phyloP scores from a whole-genome alignment of 1,139 yeast species.

The Debaryomycetaceae sp. region DNA sequence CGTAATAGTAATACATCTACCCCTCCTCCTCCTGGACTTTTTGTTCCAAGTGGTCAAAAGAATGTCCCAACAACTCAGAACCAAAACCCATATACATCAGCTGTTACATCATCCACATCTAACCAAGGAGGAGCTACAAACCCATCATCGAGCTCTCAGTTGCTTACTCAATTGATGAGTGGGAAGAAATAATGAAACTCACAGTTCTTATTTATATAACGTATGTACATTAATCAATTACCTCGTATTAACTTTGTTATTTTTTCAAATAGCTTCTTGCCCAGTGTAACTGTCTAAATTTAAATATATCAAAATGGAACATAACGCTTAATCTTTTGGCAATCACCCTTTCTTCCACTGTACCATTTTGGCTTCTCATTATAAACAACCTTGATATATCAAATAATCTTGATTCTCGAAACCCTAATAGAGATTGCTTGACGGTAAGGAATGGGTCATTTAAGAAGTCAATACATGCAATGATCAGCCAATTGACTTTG shows the following conservation, averaged over 20 bases:
- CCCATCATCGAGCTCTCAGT: conserved; percentile 57
- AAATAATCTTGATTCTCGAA: conserved; percentile 2
- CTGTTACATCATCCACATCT: conserved; percentile 13
- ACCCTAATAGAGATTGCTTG: not conserved
- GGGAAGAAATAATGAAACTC: conserved; percentile 45
- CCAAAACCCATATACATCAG: conserved; percentile 3
- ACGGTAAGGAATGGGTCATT: conserved; percentile 2
- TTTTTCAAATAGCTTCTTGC: not conserved
- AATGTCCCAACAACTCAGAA: not conserved
- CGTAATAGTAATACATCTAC: conserved; percentile 32
- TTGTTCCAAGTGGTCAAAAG: conserved; percentile 13
- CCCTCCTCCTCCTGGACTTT: conserved; percentile 47
- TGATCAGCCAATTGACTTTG: conserved; percentile 10
- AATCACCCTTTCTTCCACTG: conserved; percentile 4
- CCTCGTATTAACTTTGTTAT: conserved; percentile 1
- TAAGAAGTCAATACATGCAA: conserved; percentile 14
- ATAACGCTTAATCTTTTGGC: conserved; percentile 11
- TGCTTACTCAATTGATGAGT: conserved; percentile 67
- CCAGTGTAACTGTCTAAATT: not conserved
- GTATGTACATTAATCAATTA: conserved; percentile 2
- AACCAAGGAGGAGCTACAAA: conserved; percentile 9
- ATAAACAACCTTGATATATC: conserved; percentile 4
- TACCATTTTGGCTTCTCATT: conserved; percentile 3
- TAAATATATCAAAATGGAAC: conserved; percentile 15
- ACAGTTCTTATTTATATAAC: not conserved